Base-by-base conservation (phyloP, 768 basidiomycete genomes). In the Hydnomerulius pinastri region DNA sequence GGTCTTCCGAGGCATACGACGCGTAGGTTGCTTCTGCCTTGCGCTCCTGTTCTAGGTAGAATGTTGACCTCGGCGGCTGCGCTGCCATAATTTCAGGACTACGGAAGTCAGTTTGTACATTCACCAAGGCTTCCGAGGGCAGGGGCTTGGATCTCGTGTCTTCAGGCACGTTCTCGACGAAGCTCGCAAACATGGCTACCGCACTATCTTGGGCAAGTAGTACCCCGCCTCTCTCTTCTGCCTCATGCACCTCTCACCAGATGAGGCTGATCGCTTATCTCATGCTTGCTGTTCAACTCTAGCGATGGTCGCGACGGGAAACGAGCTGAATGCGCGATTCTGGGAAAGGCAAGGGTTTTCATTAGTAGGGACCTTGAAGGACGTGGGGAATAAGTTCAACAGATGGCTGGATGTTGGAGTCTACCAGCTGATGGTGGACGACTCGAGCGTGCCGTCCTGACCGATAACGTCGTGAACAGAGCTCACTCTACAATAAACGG, bases 281-380 rank as follows among this genome's bases (percentile, higher is more conserved):
- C n/a, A n/a, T n/a, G n/a, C n/a, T n/a, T n/a, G n/a, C n/a, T n/a
- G n/a, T n/a, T n/a, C n/a, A n/a, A n/a, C n/a, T 45, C 11, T 18
- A 45, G 43, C 43, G 11, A 45, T 45, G 43, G 43, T 45, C 4
- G 43, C 43, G 17, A 45, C 18, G 43, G 43, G 30, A 29, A 45
- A 45, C 30, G 12, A 18, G 35, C 21, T 27, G 17, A 38, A 36
- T 18, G 30, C 30, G 15, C 18, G 30, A 6, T 43, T 43, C 29
- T 50, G 48, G 48, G 40, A 42, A 33, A 32, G 30, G 40, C 30
- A 43, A 13, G 35, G 29, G 6, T 50, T 50, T 24, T 13, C 24
- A 18, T 39, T 23, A 24, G 23, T 30, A 8, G 33, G 32, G 4
- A 30, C 25, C n/a, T 23, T 49, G 38, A 25, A 35, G 40, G 35